Percentiles rank a stretch among this genome's conserved stretches.
Evolutionary conservation across 2,329 filamentous ascomycete species (phyloP).

Genomic region (Ploettnerulaceae sp.): DNA sequence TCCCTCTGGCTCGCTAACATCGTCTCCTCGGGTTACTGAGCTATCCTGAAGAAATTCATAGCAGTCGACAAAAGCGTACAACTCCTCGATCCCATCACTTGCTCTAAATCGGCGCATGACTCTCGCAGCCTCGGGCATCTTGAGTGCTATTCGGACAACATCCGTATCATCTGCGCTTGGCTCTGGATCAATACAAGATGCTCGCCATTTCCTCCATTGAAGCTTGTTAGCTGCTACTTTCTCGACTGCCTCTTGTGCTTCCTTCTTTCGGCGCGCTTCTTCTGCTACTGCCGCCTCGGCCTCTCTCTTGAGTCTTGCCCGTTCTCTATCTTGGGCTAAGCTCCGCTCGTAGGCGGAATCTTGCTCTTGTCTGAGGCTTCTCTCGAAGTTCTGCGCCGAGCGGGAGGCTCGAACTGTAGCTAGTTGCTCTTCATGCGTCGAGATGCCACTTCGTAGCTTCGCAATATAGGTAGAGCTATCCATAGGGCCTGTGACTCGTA

Average conservation of each 20-base stretch:
- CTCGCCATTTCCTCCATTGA: conserved; percentile 81
- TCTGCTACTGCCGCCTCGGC: conserved; percentile 67
- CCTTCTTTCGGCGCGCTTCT: conserved; percentile 57
- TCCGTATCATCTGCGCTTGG: conserved; percentile 60
- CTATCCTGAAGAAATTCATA: conserved; percentile 57
- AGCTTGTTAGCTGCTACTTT: conserved; percentile 45
- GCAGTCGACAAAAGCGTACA: conserved; percentile 96
- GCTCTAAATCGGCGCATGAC: conserved; percentile 71
- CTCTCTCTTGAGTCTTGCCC: conserved; percentile 70
- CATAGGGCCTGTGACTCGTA: conserved; percentile 69
- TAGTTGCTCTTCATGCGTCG: conserved; percentile 71
- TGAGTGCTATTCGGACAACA: conserved; percentile 65
- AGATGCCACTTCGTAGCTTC: conserved; percentile 69
- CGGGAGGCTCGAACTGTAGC: conserved; percentile 70
- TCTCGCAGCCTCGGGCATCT: conserved; percentile 61
- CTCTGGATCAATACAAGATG: conserved; percentile 60
- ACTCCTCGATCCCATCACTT: conserved; percentile 71
- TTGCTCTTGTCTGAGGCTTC: conserved; percentile 79
- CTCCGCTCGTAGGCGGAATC: conserved; percentile 92
- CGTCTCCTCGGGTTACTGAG: conserved; percentile 25
- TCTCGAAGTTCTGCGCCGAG: conserved; percentile 73
- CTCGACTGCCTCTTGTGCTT: conserved; percentile 54
- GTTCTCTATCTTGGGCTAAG: conserved; percentile 80
- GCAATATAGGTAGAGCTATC: conserved; percentile 66
- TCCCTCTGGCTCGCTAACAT: conserved; percentile 47